Evolutionary conservation across 768 basidiomycete genomes (phyloP).

Genomic region (Trametes maxima): DNA sequence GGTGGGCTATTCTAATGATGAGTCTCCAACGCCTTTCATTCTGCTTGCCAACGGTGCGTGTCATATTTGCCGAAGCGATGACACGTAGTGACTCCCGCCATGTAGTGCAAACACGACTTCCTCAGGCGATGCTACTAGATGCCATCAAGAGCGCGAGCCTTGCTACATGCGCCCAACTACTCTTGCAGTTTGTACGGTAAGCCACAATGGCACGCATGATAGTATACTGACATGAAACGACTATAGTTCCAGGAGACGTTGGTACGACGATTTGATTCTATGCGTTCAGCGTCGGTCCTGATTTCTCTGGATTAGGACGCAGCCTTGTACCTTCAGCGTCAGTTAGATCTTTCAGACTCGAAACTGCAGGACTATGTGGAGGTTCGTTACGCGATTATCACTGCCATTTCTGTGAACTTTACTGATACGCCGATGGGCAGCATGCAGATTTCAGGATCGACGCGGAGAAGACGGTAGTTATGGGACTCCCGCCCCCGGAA

Average conservation of each 20-base stretch:
- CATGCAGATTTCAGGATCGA: conserved; percentile 45
- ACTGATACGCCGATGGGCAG: conserved; percentile 26
- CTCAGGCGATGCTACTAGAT: conserved; percentile 43
- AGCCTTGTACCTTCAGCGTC: conserved; percentile 45
- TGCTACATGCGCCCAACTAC: conserved; percentile 38
- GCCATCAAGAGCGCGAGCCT: conserved; percentile 40
- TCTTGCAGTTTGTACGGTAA: conserved; percentile 38
- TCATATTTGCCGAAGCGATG: background rate
- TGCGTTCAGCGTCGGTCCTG: background rate
- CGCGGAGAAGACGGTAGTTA: conserved; percentile 42
- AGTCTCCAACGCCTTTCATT: conserved; percentile 51
- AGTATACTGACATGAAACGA: background rate
- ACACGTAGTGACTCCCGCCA: too few relatives aligned
- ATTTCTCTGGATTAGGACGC: conserved; percentile 40
- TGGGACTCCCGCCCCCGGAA: conserved; percentile 46
- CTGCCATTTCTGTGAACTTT: background rate
- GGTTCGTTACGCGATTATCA: conserved; percentile 30
- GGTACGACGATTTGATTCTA: conserved; percentile 27
- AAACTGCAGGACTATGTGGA: conserved; percentile 51
- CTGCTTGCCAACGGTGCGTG: conserved; percentile 49
- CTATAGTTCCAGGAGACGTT: conserved; percentile 46
- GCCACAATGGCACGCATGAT: background rate
- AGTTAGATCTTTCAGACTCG: conserved; percentile 41
- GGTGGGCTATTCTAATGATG: conserved; percentile 50
- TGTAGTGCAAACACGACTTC: conserved; percentile 46